phyloP scores from a whole-genome alignment of 108 stramenopile species.

The Discostella stelligeroides region DNA sequence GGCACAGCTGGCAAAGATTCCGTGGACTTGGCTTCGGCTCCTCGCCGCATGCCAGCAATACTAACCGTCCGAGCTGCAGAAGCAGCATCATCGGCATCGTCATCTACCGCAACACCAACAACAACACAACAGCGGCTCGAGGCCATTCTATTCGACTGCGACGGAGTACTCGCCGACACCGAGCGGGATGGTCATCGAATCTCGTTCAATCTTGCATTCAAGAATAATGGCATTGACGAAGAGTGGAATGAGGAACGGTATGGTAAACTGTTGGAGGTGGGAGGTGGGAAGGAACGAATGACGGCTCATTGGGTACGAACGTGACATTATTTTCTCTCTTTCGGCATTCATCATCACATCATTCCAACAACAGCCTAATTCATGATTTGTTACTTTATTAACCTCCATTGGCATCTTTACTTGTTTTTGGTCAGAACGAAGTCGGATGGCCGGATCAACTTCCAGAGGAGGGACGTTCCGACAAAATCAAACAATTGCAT shows the following conservation, averaged over 20 bases:
- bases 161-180: conserved; percentile 94
- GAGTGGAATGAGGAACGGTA: conserved; percentile 89
- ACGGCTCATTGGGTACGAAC: conserved; percentile 80
- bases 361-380: background rate
- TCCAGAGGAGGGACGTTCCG: conserved; percentile 51
- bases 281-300: conserved; percentile 97
- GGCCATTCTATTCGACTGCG: conserved; percentile 90
- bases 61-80: background rate
- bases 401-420: background rate
- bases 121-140: conserved; percentile 31
- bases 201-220: conserved; percentile 90
- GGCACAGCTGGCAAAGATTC: background rate
- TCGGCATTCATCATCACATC: too few relatives aligned
- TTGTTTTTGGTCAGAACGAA: conserved; percentile 35
- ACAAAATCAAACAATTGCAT: conserved; percentile 88
- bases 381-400: background rate
- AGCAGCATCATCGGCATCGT: too few relatives aligned
- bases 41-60: background rate
- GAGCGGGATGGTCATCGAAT: conserved; percentile 92
- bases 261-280: conserved; percentile 83
- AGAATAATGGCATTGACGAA: conserved; percentile 67
- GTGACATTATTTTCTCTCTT: background rate
- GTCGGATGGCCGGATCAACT: conserved; percentile 82
- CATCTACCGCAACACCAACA: too few relatives aligned
- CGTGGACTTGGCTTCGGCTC: too few relatives aligned